phyloP scores from a whole-genome alignment of 495 filamentous ascomycete genomes.

The Lasiosphaeris hirsuta region DNA sequence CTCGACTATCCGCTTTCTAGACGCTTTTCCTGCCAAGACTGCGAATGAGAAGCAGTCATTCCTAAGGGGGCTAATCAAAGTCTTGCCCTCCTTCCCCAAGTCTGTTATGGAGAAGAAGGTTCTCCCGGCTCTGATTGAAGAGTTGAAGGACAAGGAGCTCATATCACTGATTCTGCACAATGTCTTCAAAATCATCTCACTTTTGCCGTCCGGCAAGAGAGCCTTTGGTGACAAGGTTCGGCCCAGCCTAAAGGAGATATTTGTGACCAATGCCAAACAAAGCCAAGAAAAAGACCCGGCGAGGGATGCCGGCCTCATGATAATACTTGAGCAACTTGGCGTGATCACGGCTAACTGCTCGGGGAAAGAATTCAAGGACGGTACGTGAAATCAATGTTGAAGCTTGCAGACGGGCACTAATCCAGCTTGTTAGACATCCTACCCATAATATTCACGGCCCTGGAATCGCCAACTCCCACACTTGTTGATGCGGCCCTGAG shows the following conservation, averaged over 20 bases:
- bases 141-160: conserved; percentile 85
- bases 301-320: conserved; percentile 85
- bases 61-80: conserved; percentile 79
- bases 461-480: conserved; percentile 85
- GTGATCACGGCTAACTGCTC: conserved; percentile 74
- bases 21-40: conserved; percentile 86
- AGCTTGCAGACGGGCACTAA: conserved; percentile 15
- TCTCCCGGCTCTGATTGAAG: conserved; percentile 80
- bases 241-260: conserved; percentile 78
- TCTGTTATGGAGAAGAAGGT: conserved; percentile 94
- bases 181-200: conserved; percentile 78
- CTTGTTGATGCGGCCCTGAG: conserved; percentile 81
- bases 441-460: conserved; percentile 72
- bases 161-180: conserved; percentile 82
- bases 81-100: conserved; percentile 85
- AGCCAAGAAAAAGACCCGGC: conserved; percentile 70
- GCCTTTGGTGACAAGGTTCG: conserved; percentile 80
- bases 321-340: conserved; percentile 77
- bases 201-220: conserved; percentile 70
- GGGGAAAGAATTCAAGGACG: conserved; percentile 91
- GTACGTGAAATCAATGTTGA: conserved; percentile 41
- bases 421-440: conserved; percentile 65
- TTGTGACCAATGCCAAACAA: conserved; percentile 55
- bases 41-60: conserved; percentile 87
- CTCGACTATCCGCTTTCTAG: conserved; percentile 91